Evolutionary conservation across 169 alveolate species (phyloP), one percentile per base, ranked within the genome.

Genomic region (Plasmodium inui): DNA sequence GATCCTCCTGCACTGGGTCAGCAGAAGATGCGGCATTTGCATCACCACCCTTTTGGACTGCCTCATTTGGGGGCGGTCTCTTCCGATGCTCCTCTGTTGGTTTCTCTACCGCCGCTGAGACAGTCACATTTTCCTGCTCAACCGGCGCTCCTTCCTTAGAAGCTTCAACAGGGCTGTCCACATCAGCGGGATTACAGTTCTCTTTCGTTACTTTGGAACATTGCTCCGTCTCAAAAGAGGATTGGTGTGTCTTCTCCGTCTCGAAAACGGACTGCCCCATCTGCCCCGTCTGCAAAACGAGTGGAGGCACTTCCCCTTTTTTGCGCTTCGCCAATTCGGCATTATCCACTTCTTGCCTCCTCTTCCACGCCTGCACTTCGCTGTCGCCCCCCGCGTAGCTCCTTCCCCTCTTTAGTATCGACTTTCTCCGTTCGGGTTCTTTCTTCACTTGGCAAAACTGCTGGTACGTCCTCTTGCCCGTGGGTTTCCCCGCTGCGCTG

Each of bases 391-490:
- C 30, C 3, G 10, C 17, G 61, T 34, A 79, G 12, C 17, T 17
- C 32, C 84, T 79, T 9, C 57, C 17, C 32, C 14, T 30, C 57
- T 79, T 79, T 12, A 79, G 70, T 41, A 79, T 79, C 10, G 84
- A 79, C 22, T 82, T 82, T 26, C 26, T 82, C 44, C 3, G 19
- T 28, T 9, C 67, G 57, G 37, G n/a, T 82, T 82, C 79, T 22
- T 82, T 82, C 28, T 82, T 82, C n/a, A 34, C 39, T 82, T 55
- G 7, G 37, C 26, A 82, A 37, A 82, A 79, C 55, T 79, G 72
- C 10, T 79, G 14, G 57, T 79, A 41, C 17, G 84, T 79, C 9
- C 84, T 79, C 55, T 79, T 79, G 0, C 84, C 84, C 26, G 46
- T 79, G 26, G 12, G 17, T 41, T 79, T 14, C 17, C 70, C 57